phyloP scores from a whole-genome alignment of 352 stramenopile genomes.

The Phytopythium aichiense region DNA sequence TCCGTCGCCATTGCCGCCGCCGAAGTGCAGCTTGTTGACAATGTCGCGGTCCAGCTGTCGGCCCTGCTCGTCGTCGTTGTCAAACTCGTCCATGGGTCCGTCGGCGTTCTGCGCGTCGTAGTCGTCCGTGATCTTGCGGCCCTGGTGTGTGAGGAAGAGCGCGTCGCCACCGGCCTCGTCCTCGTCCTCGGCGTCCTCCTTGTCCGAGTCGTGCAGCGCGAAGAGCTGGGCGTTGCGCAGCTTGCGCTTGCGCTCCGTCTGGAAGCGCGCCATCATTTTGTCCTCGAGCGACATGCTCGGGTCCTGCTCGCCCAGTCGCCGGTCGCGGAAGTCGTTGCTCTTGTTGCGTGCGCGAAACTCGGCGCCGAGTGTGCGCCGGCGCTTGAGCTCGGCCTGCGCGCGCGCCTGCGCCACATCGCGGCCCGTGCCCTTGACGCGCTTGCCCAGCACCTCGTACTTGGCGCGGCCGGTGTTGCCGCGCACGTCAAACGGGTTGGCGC shows the following conservation, averaged over 20 bases:
- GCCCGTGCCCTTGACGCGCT: constrained; percentile 83
- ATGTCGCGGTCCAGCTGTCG: constrained; percentile 76
- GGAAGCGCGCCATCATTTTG: constrained; percentile 91
- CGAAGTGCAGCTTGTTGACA: constrained; percentile 85
- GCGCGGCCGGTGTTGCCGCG: constrained; percentile 72
- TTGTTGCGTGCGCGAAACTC: constrained; percentile 85
- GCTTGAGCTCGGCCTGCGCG: constrained; percentile 76
- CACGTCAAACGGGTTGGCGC: constrained; percentile 89
- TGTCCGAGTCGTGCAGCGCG: constrained; percentile 74
- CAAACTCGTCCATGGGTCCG: constrained; percentile 56
- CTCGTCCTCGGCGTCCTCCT: constrained; percentile 55
- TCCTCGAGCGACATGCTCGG: constrained; percentile 86
- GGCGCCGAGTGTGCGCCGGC: constrained; percentile 78
- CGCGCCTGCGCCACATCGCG: constrained; percentile 86
- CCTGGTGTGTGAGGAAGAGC: constrained; percentile 75
- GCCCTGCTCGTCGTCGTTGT: constrained; percentile 63
- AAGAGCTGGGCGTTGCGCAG: constrained; percentile 72
- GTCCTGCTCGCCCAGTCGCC: constrained; percentile 81
- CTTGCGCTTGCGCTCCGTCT: constrained; percentile 85
- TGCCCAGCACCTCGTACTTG: constrained; percentile 90
- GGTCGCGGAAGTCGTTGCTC: constrained; percentile 88
- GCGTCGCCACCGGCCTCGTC: constrained; percentile 22
- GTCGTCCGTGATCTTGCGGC: constrained; percentile 66
- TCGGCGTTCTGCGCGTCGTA: constrained; percentile 60
- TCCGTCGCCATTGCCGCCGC: constrained; percentile 34